phyloP scores from a whole-genome alignment of 148 eudicot genomes.

The Rhododendron ferrugineum region DNA sequence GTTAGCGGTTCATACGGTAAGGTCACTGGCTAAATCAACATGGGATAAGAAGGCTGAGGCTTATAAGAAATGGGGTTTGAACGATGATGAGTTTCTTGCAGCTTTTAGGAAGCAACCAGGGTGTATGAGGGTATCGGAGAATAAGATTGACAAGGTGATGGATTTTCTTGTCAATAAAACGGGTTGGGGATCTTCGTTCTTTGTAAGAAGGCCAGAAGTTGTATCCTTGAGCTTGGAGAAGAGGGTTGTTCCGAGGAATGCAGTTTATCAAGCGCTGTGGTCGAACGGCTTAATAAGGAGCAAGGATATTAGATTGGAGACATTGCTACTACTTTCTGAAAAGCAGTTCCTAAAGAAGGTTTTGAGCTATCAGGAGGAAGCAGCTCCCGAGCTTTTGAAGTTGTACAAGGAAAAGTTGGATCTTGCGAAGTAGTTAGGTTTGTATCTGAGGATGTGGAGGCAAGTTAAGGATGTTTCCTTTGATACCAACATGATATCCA shows the following conservation, averaged over 20 bases:
- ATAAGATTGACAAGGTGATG: not conserved
- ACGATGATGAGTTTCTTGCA: slow-evolving; percentile 11
- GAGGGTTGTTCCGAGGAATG: not conserved
- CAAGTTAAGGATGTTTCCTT: not conserved
- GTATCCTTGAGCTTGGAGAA: not conserved
- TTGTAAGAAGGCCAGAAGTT: not conserved
- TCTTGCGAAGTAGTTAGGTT: not conserved
- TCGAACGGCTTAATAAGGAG: not conserved
- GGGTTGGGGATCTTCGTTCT: not conserved
- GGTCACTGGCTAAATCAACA: not conserved
- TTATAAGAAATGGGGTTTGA: slow-evolving; percentile 28
- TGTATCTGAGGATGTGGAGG: not conserved
- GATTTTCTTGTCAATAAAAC: not conserved
- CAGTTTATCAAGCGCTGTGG: not conserved
- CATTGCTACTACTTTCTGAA: not conserved
- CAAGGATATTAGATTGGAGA: not conserved
- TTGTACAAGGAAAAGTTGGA: slow-evolving; percentile 1
- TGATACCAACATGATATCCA: not conserved
- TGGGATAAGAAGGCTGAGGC: slow-evolving; percentile 15
- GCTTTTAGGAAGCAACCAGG: slow-evolving; percentile 12
- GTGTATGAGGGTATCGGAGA: slow-evolving; percentile 9
- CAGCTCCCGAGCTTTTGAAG: not conserved
- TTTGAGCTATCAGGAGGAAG: not conserved
- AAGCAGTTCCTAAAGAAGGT: not conserved
- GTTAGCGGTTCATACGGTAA: not conserved